These are phyloP conservation scores for Erythrophleum ivorense DNA, from an alignment of 331 rosid genomes.

Conservation along the genomic window DNA sequence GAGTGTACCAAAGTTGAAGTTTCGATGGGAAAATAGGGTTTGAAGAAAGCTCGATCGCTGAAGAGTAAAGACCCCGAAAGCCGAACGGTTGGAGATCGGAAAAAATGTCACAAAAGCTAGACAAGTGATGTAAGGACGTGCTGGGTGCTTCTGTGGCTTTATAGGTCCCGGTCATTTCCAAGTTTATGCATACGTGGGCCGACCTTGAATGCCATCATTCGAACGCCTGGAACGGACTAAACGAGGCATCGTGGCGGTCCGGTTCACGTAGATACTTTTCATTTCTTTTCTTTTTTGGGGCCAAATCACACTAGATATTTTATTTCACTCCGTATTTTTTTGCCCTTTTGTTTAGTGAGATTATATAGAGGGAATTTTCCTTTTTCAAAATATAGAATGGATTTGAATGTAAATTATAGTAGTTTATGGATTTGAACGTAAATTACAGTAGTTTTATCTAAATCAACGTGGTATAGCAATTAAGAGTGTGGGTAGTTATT, in stretches of 20 bases:
- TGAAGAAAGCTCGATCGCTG: slow-evolving; percentile 21
- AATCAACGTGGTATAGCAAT: not conserved
- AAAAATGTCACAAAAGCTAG: slow-evolving; percentile 9
- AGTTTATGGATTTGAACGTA: not conserved
- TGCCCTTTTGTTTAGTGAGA: too few species aligned
- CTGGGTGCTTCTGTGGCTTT: not conserved
- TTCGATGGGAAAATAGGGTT: slow-evolving; percentile 40
- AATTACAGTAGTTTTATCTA: not conserved
- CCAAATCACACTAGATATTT: too few species aligned
- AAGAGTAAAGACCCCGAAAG: slow-evolving; percentile 17
- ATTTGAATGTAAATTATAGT: too few species aligned
- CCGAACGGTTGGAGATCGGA: slow-evolving; percentile 18
- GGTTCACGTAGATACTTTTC: not conserved
- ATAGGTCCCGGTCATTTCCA: slow-evolving; percentile 46
- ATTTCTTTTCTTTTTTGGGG: not conserved
- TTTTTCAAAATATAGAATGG: too few species aligned
- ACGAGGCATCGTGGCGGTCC: slow-evolving; percentile 28
- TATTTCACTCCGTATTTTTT: too few species aligned
- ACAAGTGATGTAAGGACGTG: not conserved
- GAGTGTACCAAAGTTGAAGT: not conserved
- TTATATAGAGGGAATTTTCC: too few species aligned
- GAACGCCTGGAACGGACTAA: slow-evolving; percentile 43
- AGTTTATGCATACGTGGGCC: slow-evolving; percentile 27
- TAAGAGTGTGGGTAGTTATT: not conserved
- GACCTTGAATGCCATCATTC: slow-evolving; percentile 4